Evolutionary conservation across 352 stramenopile genomes (phyloP), one percentile per base, ranked within the genome.

Genomic region (Pelagophyceae sp.): DNA sequence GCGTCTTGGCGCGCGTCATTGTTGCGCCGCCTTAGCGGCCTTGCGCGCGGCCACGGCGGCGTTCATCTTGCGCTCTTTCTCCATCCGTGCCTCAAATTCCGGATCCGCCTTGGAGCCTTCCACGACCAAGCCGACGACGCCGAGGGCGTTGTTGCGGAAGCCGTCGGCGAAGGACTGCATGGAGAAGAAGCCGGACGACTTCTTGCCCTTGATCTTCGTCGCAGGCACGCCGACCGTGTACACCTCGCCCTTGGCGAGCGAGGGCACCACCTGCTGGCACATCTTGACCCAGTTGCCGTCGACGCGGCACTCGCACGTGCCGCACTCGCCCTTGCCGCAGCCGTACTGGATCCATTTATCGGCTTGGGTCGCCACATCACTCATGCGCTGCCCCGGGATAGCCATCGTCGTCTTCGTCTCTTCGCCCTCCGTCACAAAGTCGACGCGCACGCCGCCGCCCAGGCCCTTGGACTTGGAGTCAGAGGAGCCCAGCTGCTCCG

Each of bases 341-440:
- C 54, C 84, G 78, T 91, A 91, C 75, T 88, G 86, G 76, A 91
- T 90, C 77, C 83, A 90, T 83, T 91, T 85, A 65, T 83, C 85
- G 11, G 87, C 87, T 79, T 91, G 85, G n/a, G 82, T 83, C 1
- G 87, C 87, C 19, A 91, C 85, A 72, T 89, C 82, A 32, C 83
- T 85, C 17, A 90, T 64, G 19, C 83, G 75, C 71, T 89, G 82
- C 70, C 87, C 87, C 19, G 83, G 79, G 63, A 85, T 81, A 29
- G 85, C 87, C 38, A 83, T 80, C 27, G 83, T 90, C 38, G 80
- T 72, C 19, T 83, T 82, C 5, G 87, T 89, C 17, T 81, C 77
- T 38, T 85, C 79, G 15, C 87, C 87, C 80, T 87, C 81, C n/a
- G n/a, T n/a, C 76, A 86, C 77, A 69, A 91, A 91, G 3, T 83